A percentile compares a stretch with the other conserved stretches of the same genome.
Evolutionary conservation across 192 early-diverging fungal species (phyloP).

Genomic region (Podila epigama): DNA sequence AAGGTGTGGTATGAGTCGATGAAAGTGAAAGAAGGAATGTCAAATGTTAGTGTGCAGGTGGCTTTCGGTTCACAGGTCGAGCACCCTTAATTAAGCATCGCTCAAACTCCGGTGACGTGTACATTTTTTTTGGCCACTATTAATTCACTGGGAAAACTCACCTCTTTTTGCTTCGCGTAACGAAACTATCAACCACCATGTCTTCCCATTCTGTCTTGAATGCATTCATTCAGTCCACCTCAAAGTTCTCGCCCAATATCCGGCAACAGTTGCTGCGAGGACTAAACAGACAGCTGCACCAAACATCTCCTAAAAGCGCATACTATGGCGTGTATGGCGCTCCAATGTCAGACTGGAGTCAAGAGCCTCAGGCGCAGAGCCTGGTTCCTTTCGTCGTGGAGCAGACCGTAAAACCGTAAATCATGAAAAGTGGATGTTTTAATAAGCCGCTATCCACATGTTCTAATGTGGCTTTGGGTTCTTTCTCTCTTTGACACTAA

Average conservation of each 20-base stretch:
- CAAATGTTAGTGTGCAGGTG: neutral
- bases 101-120: neutral
- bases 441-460: too few species aligned
- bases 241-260: slow-evolving; percentile 9
- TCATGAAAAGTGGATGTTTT: too few species aligned
- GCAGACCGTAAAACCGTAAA: slow-evolving; percentile 70
- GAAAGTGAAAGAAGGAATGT: neutral
- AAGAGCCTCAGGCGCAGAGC: slow-evolving; percentile 46
- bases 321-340: slow-evolving; percentile 4
- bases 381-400: slow-evolving; percentile 73
- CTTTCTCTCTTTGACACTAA: too few species aligned
- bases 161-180: neutral
- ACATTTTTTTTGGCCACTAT: neutral
- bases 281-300: neutral
- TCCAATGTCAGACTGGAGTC: slow-evolving; percentile 23
- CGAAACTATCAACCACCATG: slow-evolving; percentile 3
- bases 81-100: neutral
- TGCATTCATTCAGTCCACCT: slow-evolving; percentile 8
- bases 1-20: neutral
- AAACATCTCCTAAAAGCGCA: neutral
- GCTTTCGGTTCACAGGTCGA: neutral
- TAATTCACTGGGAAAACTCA: neutral
- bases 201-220: slow-evolving; percentile 17
- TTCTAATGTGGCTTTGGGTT: too few species aligned
- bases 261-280: slow-evolving; percentile 5